Base-by-base conservation (phyloP, 257 asterid species). In the Misopates orontium region DNA sequence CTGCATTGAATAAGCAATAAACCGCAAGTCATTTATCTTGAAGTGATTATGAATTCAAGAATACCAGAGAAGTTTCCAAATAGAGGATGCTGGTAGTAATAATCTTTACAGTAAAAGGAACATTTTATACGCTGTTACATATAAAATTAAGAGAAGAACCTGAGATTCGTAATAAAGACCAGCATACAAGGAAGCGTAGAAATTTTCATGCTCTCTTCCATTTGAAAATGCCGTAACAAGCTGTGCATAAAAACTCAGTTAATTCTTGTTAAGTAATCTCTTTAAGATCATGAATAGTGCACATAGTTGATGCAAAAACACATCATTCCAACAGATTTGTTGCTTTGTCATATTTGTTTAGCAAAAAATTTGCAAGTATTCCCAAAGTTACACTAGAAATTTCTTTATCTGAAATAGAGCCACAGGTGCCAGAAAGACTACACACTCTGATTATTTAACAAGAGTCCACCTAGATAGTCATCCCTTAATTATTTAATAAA, bases 121-220 rank as follows among this genome's bases (percentile, higher is more conserved):
- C 66, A 64, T 57, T 2, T 57, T 25, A 57, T 64, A 8, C 23
- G 49, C n/a, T n/a, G n/a, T 39, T 13, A 44, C 22, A 56, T 36
- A 36, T 64, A 63, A n/a, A 55, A 70, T 56, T 75, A 24, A 55
- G 69, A 62, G 60, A 53, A 13, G 54, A 67, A 91, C 98, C 97
- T 85, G 86, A 52, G 97, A 85, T 86, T 89, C 98, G 45, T 89
- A 81, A 70, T 81, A 89, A 60, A 92, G 95, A 68, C 94, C 96
- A 17, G 94, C 93, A 76, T 92, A 92, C 31, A 92, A 73, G 65
- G 93, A 84, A 56, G 97, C 91, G 53, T 92, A 92, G 83, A 92
- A 92, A 64, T 71, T 79, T 66, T 87, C 96, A 52, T 68, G 69
- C 73, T 76, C 93, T 53, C 73, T 77, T 20, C 88, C 92, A 60